Percentiles rank a stretch among this genome's conserved stretches.
Conservation (phyloP, 2,329 filamentous ascomycete species). For the Diplocarpon mali region DNA sequence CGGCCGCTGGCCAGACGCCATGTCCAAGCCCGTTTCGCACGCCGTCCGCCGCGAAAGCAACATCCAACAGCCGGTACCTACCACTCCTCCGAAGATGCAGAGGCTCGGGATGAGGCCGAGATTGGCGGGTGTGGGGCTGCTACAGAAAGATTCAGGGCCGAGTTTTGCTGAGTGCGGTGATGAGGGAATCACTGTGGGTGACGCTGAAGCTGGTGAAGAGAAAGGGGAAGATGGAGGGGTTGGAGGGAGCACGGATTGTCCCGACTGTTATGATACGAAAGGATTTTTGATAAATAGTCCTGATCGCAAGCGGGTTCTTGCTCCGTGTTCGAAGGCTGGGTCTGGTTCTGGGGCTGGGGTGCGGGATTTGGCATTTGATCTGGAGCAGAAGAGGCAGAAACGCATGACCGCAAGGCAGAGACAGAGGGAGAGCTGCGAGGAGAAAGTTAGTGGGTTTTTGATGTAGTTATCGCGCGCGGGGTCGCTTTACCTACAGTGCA, state of each 20-base stretch:
- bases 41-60: constrained; percentile 12
- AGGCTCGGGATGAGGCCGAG: constrained; percentile 1
- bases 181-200: background rate
- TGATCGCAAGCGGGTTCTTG: too few species aligned
- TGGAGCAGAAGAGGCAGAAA: background rate
- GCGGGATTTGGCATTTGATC: constrained; percentile 17
- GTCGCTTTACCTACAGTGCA: too few species aligned
- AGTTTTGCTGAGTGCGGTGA: background rate
- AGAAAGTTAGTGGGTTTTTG: constrained; percentile 4
- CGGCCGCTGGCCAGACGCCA: constrained; percentile 15
- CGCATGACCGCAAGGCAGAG: background rate
- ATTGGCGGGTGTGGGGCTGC: constrained; percentile 1
- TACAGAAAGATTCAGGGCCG: background rate
- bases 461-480: background rate
- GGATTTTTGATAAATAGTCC: too few species aligned
- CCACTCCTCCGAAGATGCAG: constrained; percentile 14
- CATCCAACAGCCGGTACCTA: constrained; percentile 18
- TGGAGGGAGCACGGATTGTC: too few species aligned
- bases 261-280: too few species aligned
- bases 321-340: background rate
- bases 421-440: background rate
- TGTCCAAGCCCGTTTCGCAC: constrained; percentile 9
- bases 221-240: background rate
- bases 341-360: constrained; percentile 11
- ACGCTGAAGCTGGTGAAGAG: background rate